Conservation (phyloP, 2,329 filamentous ascomycete species). For the Botrytis hyacinthi region DNA sequence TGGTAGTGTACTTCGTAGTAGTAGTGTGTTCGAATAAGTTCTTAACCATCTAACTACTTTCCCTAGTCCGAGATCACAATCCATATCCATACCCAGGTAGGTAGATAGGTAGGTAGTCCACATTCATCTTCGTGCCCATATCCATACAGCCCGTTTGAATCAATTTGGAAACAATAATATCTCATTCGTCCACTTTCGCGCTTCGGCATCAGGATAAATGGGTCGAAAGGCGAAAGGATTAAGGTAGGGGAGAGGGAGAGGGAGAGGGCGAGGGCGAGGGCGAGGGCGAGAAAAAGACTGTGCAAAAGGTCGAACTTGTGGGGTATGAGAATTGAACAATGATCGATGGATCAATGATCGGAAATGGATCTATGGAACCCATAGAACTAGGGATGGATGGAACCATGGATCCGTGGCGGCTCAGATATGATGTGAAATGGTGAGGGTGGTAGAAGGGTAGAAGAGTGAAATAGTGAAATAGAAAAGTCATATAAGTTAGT, state of each 20-base stretch:
- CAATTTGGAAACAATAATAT: neutral
- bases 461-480: no score
- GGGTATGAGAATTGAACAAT: conserved; percentile 25
- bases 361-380: neutral
- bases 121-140: neutral
- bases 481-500: no score
- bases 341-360: neutral
- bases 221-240: neutral
- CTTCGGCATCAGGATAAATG: conserved; percentile 12
- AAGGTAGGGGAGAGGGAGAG: neutral
- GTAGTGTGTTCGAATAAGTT: neutral
- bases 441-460: neutral
- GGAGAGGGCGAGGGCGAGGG: neutral
- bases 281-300: neutral
- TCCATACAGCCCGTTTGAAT: neutral
- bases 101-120: neutral
- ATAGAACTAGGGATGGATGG: neutral
- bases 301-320: conserved; percentile 29
- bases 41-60: neutral
- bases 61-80: neutral
- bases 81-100: neutral
- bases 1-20: no score
- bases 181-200: neutral
- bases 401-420: conserved; percentile 6
- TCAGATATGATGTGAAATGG: conserved; percentile 5